These are phyloP conservation scores for Hyphodiscus sp. DNA, from an alignment of 2,329 filamentous ascomycete genomes.

Conservation along the genomic window DNA sequence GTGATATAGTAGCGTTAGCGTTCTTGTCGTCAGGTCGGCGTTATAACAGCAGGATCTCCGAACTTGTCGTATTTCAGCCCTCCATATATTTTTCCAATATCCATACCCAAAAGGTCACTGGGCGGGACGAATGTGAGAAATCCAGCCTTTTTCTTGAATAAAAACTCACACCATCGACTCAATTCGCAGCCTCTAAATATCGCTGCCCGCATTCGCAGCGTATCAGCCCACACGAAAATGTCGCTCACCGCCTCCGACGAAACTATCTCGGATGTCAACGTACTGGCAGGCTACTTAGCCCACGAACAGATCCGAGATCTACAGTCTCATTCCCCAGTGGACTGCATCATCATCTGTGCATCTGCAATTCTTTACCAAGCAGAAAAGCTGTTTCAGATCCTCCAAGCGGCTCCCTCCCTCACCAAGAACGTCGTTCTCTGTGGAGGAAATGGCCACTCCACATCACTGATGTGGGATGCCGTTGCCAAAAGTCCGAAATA, in stretches of 20 bases:
- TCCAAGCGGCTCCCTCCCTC: constrained; percentile 27
- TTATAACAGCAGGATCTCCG: too few relatives aligned
- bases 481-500: constrained; percentile 30
- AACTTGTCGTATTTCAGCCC: too few relatives aligned
- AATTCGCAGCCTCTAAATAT: too few relatives aligned
- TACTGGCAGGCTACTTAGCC: constrained; percentile 26
- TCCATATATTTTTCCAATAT: too few relatives aligned
- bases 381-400: constrained; percentile 30
- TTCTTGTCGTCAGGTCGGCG: too few relatives aligned
- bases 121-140: too few relatives aligned
- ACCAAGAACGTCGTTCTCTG: constrained; percentile 35
- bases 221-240: too few relatives aligned
- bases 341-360: constrained; percentile 32
- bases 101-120: too few relatives aligned
- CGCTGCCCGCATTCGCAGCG: too few relatives aligned
- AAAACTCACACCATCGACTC: too few relatives aligned
- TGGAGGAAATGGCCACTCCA: constrained; percentile 41
- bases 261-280: constrained; percentile 23
- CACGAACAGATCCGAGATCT: constrained; percentile 19
- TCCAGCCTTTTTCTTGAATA: too few relatives aligned
- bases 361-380: constrained; percentile 30
- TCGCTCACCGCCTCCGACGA: background rate
- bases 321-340: constrained; percentile 5
- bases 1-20: too few relatives aligned
- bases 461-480: constrained; percentile 35